Percentiles rank a stretch among this genome's conserved stretches.
Conservation (phyloP, 345 rosid genomes). For the Fremontodendron californicum region DNA sequence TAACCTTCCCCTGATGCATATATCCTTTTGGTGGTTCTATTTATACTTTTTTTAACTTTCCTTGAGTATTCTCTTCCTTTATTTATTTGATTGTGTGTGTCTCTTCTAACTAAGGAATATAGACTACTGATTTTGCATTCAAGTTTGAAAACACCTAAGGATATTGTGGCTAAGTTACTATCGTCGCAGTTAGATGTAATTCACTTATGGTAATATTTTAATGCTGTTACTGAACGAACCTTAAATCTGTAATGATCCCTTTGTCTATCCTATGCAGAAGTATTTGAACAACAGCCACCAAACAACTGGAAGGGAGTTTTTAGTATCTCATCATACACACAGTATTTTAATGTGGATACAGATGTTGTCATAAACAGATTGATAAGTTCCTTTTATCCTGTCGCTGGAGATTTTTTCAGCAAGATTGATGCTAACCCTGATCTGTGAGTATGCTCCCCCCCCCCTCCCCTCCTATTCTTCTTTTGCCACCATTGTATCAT, state of each 20-base stretch:
- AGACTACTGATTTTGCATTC: not conserved
- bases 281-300: conserved; percentile 73
- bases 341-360: conserved; percentile 87
- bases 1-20: not conserved
- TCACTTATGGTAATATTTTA: not conserved
- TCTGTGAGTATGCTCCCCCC: conserved; percentile 52
- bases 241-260: not conserved
- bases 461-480: not conserved
- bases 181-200: not conserved
- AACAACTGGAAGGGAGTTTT: conserved; percentile 83
- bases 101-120: not conserved
- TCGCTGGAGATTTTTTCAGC: conserved; percentile 72
- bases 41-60: not conserved
- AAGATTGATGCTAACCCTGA: conserved; percentile 96
- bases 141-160: not conserved
- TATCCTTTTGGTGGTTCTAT: not conserved
- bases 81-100: not conserved
- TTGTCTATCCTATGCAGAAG: conserved; percentile 43
- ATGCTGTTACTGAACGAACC: not conserved
- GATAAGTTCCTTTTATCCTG: conserved; percentile 70
- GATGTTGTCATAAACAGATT: conserved; percentile 77
- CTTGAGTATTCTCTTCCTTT: not conserved
- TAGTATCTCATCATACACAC: conserved; percentile 72
- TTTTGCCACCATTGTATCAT: not conserved
- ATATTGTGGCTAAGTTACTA: not conserved